Base-by-base conservation (phyloP, 495 filamentous ascomycete species). In the Daldinia decipiens region DNA sequence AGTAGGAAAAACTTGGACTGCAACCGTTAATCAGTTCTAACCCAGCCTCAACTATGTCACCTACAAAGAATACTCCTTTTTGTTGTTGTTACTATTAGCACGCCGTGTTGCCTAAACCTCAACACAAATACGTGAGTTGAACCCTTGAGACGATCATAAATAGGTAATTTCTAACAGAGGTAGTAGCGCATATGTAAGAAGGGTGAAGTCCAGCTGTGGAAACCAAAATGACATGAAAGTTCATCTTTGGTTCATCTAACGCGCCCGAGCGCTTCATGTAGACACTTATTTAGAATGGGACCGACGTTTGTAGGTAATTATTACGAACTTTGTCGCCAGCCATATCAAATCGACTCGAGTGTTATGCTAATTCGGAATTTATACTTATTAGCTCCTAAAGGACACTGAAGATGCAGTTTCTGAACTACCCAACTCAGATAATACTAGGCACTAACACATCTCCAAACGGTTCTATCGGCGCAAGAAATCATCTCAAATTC, bases 211-310 rank as follows among this genome's bases (percentile, higher is more conserved):
- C 27, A 59, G 47, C 32, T 38, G 34, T 55, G 52, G 52, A 36
- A 67, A 47, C 45, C 59, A 53, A 54, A 57, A 11, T 54, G 50
- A 43, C 56, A 59, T 59, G 45, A 26, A 47, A 66, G 51, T 15
- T 66, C 59, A 71, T 62, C 68, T 71, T 71, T 71, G 57, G 19
- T 65, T 65, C 58, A 62, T 66, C 56, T 65, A 21, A 45, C 38
- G 52, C 40, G 62, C 68, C 65, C 62, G 51, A 52, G 38, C 62
- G 11, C 19, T 34, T 1, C 21, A 19, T 29, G 27, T 29, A 9
- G 32, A 43, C 15, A 39, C 17, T 36, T 56, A 34, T 19, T 36
- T 17, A 29, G 8, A 38, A 29, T 17, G 13, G 24, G 26, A 8
- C n/a, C 2, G 8, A 31, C 13, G 6, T 26, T 53, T 6, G 24